These are phyloP conservation scores for Wickerhamiella siamensis DNA, from an alignment of 805 yeast genomes.

Conservation along the genomic window DNA sequence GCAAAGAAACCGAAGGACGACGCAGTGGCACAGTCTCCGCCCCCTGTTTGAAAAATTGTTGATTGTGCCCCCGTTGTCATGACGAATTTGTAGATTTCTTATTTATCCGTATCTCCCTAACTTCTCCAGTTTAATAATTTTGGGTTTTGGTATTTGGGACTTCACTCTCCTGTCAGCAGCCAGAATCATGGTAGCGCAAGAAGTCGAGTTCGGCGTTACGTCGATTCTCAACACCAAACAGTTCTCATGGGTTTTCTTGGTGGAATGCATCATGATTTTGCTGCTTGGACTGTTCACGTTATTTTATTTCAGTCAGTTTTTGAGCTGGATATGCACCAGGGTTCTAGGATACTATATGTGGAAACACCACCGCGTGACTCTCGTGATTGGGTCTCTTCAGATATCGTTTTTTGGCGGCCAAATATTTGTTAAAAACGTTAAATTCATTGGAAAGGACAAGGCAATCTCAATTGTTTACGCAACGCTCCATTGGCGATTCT, in stretches of 20 bases:
- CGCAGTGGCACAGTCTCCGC: too few species aligned
- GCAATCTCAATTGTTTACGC: conserved; percentile 59
- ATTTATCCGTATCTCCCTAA: background rate
- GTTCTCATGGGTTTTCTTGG: conserved; percentile 61
- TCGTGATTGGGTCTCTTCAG: conserved; percentile 60
- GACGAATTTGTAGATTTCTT: too few species aligned
- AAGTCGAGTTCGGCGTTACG: conserved; percentile 13
- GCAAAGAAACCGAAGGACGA: background rate
- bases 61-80: too few species aligned
- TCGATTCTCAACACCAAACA: conserved; percentile 21
- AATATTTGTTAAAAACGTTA: conserved; percentile 58
- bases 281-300: conserved; percentile 47
- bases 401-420: conserved; percentile 75
- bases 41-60: too few species aligned
- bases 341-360: conserved; percentile 44
- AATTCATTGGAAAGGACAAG: conserved; percentile 58
- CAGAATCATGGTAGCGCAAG: conserved; percentile 8
- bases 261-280: conserved; percentile 65
- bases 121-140: too few species aligned
- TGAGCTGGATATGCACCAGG: conserved; percentile 46
- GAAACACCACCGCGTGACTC: conserved; percentile 41
- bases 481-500: conserved; percentile 78
- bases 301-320: conserved; percentile 61
- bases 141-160: too few species aligned
- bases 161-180: background rate